A percentile compares a stretch with the other conserved stretches of the same genome.
Evolutionary conservation across 2,329 filamentous ascomycete genomes (phyloP).

Genomic region (Penicillium crustosum): DNA sequence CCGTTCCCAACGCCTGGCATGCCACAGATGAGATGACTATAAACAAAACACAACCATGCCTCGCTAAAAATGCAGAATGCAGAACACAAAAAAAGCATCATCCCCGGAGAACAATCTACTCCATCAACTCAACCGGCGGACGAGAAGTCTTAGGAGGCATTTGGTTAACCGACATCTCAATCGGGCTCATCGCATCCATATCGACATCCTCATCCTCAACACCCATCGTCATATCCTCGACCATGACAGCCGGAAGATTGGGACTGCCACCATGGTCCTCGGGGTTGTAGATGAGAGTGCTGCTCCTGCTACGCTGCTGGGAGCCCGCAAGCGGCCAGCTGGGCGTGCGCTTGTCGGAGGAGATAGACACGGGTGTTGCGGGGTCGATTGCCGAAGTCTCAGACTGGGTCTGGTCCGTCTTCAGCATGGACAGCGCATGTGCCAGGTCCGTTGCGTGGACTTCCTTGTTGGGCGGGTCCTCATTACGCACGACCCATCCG

Average conservation of each 20-base stretch:
- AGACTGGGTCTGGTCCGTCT: slow-evolving; percentile 28
- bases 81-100: slow-evolving; percentile 2
- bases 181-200: slow-evolving; percentile 45
- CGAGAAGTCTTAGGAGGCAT: slow-evolving; percentile 54
- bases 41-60: slow-evolving; percentile 12
- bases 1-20: slow-evolving; percentile 21
- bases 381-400: slow-evolving; percentile 23
- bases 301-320: slow-evolving; percentile 50
- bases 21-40: slow-evolving; percentile 15
- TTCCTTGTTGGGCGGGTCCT: slow-evolving; percentile 65
- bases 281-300: slow-evolving; percentile 63
- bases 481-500: slow-evolving; percentile 63
- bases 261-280: slow-evolving; percentile 61
- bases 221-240: slow-evolving; percentile 58
- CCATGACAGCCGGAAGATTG: slow-evolving; percentile 61
- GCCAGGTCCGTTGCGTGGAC: slow-evolving; percentile 64
- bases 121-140: slow-evolving; percentile 59
- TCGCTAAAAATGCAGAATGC: slow-evolving; percentile 20
- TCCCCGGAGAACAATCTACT: slow-evolving; percentile 21
- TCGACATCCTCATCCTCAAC: slow-evolving; percentile 46
- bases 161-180: slow-evolving; percentile 46
- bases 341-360: slow-evolving; percentile 33
- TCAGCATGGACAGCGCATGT: slow-evolving; percentile 54
- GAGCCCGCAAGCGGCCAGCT: slow-evolving; percentile 33
- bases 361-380: slow-evolving; percentile 38